A percentile compares a stretch with the other conserved stretches of the same genome.
Evolutionary conservation across 768 basidiomycete species (phyloP).

Genomic region (Lentinula detonsa): DNA sequence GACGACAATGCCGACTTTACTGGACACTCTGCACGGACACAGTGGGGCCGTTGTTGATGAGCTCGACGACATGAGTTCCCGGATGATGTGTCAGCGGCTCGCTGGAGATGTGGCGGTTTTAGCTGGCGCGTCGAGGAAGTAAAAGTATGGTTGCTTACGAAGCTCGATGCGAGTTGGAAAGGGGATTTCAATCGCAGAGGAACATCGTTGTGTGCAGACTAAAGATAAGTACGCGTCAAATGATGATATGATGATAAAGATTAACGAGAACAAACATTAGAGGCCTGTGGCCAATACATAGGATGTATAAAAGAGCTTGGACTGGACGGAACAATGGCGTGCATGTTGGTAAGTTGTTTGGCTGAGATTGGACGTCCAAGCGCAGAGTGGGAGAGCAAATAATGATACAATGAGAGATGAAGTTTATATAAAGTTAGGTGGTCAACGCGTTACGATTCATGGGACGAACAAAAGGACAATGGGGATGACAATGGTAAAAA

Average conservation of each 20-base stretch:
- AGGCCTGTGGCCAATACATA: constrained; percentile 18
- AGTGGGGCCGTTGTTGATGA: constrained; percentile 34
- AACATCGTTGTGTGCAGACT: constrained; percentile 6
- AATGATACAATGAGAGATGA: constrained; percentile 4
- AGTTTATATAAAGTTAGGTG: not conserved
- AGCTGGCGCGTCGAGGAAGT: not conserved
- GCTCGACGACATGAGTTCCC: constrained; percentile 32
- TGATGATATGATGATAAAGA: not conserved
- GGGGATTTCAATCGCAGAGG: constrained; percentile 17
- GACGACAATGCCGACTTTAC: constrained; percentile 23
- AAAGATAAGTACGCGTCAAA: not conserved
- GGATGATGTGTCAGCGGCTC: constrained; percentile 15
- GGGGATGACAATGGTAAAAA: not conserved
- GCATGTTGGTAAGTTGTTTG: constrained; percentile 1
- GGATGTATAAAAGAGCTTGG: constrained; percentile 21
- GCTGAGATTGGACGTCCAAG: constrained; percentile 16
- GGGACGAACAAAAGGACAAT: not conserved
- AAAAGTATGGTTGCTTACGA: constrained; percentile 3
- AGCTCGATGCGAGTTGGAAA: constrained; percentile 15
- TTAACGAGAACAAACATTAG: constrained; percentile 14
- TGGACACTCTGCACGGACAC: constrained; percentile 32
- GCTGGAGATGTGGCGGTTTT: not conserved
- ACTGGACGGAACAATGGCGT: constrained; percentile 15
- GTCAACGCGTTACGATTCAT: not conserved
- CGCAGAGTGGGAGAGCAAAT: not conserved